Percentiles rank a stretch among this genome's conserved stretches.
Conservation (phyloP, 2,329 filamentous ascomycete species). For the Trichoderma afroharzianum region DNA sequence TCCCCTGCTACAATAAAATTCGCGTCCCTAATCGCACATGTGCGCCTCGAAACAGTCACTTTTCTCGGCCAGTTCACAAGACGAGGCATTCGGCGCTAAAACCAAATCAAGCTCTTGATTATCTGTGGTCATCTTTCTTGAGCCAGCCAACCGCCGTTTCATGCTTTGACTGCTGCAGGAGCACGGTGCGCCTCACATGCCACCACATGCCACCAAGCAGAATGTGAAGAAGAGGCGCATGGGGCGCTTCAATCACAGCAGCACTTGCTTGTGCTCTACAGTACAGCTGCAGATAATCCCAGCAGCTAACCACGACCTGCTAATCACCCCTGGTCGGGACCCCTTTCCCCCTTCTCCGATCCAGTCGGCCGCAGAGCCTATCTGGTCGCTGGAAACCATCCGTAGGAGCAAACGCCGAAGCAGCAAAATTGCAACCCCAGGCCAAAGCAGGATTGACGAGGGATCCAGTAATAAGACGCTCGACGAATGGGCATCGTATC, state of each 20-base stretch:
- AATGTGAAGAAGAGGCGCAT: not conserved
- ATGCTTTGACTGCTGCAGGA: not conserved
- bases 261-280: not conserved
- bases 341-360: not conserved
- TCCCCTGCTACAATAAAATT: not conserved
- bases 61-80: not conserved
- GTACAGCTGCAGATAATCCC: not conserved
- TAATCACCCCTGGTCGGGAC: not conserved
- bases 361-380: constrained; percentile 4
- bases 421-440: not conserved
- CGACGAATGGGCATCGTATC: not conserved
- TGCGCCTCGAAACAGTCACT: not conserved
- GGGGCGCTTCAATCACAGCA: not conserved
- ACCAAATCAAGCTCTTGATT: not conserved
- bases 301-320: not conserved
- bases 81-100: not conserved
- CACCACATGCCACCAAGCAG: not conserved
- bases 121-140: not conserved
- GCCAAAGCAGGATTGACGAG: not conserved
- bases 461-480: not conserved
- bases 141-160: not conserved
- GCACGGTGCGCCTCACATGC: not conserved
- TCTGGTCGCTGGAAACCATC: not conserved
- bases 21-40: not conserved
- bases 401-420: not conserved